Conservation (phyloP, 2,329 filamentous ascomycete genomes). For the Stagonosporopsis chrysanthemi region DNA sequence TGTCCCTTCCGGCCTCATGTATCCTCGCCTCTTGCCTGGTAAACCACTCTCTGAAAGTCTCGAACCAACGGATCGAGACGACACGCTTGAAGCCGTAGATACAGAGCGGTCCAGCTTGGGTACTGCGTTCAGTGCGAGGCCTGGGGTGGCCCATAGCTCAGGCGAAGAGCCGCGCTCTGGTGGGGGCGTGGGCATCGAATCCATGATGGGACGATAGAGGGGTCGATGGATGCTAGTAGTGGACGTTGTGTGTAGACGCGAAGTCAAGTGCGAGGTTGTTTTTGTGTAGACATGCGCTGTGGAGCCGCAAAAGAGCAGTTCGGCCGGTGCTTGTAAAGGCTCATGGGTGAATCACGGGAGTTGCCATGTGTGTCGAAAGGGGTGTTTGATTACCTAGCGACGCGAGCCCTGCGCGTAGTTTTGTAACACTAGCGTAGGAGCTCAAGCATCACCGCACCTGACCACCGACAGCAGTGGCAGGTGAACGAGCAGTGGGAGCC, state of each 20-base stretch:
- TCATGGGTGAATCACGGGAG: conserved; percentile 33
- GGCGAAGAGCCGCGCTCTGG: conserved; percentile 61
- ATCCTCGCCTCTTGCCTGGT: conserved; percentile 71
- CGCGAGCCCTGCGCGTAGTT: conserved; percentile 30
- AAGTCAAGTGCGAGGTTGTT: conserved; percentile 12
- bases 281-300: conserved; percentile 12
- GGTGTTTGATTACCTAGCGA: conserved; percentile 38
- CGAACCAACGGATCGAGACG: conserved; percentile 69
- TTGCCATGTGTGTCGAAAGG: conserved; percentile 34
- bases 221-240: conserved; percentile 13
- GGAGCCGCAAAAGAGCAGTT: conserved; percentile 19
- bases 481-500: not conserved
- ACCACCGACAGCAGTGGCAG: conserved; percentile 3
- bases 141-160: conserved; percentile 69
- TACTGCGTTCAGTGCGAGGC: conserved; percentile 67
- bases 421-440: conserved; percentile 30
- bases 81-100: conserved; percentile 65
- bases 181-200: conserved; percentile 50
- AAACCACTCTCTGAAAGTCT: conserved; percentile 54
- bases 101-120: conserved; percentile 69
- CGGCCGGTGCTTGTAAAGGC: conserved; percentile 16
- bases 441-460: conserved; percentile 16
- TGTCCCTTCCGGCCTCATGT: conserved; percentile 85
- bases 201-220: conserved; percentile 35
- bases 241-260: conserved; percentile 22